These are phyloP conservation scores for Didymella segeticola DNA, from an alignment of 2,329 filamentous ascomycete genomes.

Conservation along the genomic window DNA sequence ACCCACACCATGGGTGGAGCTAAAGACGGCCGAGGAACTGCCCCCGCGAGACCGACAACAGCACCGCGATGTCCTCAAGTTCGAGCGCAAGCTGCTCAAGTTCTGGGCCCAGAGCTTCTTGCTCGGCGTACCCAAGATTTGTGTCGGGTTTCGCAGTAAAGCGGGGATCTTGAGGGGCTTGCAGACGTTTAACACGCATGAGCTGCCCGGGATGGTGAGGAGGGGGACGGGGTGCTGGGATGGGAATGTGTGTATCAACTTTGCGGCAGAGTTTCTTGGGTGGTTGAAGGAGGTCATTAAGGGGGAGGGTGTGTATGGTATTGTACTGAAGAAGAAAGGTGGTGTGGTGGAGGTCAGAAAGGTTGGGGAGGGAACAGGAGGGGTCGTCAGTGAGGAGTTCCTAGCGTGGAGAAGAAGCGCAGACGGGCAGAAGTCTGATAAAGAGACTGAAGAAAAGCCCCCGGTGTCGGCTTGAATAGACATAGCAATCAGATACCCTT, in stretches of 20 bases:
- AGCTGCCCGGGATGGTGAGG: conserved; percentile 78
- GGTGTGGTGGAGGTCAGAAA: conserved; percentile 75
- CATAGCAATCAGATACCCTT: conserved; percentile 1
- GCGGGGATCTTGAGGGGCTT: conserved; percentile 74
- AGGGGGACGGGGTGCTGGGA: conserved; percentile 78
- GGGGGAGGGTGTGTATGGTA: conserved; percentile 79
- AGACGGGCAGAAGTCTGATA: neutral
- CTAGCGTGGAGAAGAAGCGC: conserved; percentile 67
- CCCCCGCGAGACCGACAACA: conserved; percentile 51
- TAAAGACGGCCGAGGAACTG: conserved; percentile 86
- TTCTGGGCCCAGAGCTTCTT: conserved; percentile 98
- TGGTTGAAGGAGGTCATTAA: conserved; percentile 71
- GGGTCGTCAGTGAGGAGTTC: conserved; percentile 79
- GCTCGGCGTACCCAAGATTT: conserved; percentile 87
- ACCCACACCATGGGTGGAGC: conserved; percentile 86
- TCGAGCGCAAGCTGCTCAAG: conserved; percentile 89
- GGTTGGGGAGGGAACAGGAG: conserved; percentile 76
- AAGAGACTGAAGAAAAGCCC: neutral
- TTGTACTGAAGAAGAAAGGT: conserved; percentile 69
- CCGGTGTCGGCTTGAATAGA: neutral
- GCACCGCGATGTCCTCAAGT: conserved; percentile 73
- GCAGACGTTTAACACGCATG: conserved; percentile 80
- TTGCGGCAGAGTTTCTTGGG: conserved; percentile 76
- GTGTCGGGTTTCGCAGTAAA: conserved; percentile 84
- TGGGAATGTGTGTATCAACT: conserved; percentile 92